These are phyloP conservation scores for Paratinospora sagittata DNA, from an alignment of 164 flowering plant species.

Conservation along the genomic window DNA sequence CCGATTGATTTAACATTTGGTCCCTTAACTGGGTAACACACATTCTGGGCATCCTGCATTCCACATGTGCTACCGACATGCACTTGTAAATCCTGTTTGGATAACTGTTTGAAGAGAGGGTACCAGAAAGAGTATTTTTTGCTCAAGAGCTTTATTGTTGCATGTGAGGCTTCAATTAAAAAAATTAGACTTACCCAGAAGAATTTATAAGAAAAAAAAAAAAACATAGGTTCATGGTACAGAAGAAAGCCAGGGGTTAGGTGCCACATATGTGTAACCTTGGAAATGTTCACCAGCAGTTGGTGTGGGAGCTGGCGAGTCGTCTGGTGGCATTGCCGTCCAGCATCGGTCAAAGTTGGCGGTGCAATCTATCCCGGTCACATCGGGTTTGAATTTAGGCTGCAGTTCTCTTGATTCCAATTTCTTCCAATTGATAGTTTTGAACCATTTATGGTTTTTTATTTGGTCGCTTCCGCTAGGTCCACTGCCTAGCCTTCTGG, in stretches of 20 bases:
- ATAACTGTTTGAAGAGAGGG: not conserved
- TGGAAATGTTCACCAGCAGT: slow-evolving; percentile 65
- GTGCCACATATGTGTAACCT: slow-evolving; percentile 70
- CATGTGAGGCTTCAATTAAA: not conserved
- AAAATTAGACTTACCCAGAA: too few species aligned
- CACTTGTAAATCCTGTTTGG: not conserved
- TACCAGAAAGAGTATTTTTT: not conserved
- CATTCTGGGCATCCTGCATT: not conserved
- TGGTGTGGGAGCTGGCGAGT: slow-evolving; percentile 84
- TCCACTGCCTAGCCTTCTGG: slow-evolving; percentile 68
- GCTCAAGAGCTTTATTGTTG: not conserved
- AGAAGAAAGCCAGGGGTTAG: slow-evolving; percentile 66
- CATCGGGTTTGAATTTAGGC: slow-evolving; percentile 78
- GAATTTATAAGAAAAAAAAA: too few species aligned
- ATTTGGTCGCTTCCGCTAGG: slow-evolving; percentile 60
- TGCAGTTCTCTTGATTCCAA: slow-evolving; percentile 55
- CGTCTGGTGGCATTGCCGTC: slow-evolving; percentile 72
- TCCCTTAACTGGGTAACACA: not conserved
- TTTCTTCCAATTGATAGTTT: slow-evolving; percentile 66
- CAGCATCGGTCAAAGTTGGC: slow-evolving; percentile 79
- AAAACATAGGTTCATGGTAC: slow-evolving; percentile 18
- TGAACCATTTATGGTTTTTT: slow-evolving; percentile 72
- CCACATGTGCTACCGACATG: slow-evolving; percentile 1
- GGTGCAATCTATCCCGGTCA: slow-evolving; percentile 66
- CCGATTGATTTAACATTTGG: not conserved